Base-by-base conservation (phyloP, 2,329 filamentous ascomycete genomes). In the Coleophoma cylindrospora region DNA sequence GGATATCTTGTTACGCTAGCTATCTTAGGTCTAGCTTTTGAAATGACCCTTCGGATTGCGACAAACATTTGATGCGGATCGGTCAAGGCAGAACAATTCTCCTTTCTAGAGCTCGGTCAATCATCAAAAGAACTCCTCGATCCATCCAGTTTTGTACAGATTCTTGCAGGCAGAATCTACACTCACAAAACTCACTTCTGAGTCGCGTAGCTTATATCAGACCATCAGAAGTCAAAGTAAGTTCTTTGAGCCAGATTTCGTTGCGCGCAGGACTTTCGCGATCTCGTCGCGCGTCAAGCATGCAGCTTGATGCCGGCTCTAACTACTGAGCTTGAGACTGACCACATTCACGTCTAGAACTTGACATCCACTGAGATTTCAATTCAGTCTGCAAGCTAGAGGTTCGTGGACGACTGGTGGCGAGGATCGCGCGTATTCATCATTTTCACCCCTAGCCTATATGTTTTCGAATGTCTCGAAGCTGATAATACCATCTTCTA, bases 181-280 rank as follows among this genome's bases (percentile, higher is more conserved):
- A 21, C 41, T 21, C 22, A n/a, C 32, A 27, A n/a, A 34, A 37
- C 43, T 49, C 21, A 41, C 33, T 34, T 27, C 32, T 15, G 44
- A 50, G 44, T 59, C 54, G 55, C 55, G 36, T 56, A 50, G n/a
- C n/a, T 50, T 34, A 48, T 34, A 40, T 47, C 34, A 37, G 40
- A 43, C 40, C 19, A 36, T n/a, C 32, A 34, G 17, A 43, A 32
- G 48, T 53, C 21, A 36, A 51, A 52, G 57, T 58, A 55, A 54
- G 58, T 58, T 54, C 48, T 57, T 57, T 57, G 58, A 54, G 52
- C 52, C 48, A 57, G 54, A 58, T 52, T 53, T 54, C 47, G 48
- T 52, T 34, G 54, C 49, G 49, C 27, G 27, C 27, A 27, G 27
- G 27, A 27, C 27, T 27, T 27, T 27, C 27, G 27, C 27, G 27